Conservation (phyloP, 176 grass and related monocot species). For the Stipa capillata region DNA sequence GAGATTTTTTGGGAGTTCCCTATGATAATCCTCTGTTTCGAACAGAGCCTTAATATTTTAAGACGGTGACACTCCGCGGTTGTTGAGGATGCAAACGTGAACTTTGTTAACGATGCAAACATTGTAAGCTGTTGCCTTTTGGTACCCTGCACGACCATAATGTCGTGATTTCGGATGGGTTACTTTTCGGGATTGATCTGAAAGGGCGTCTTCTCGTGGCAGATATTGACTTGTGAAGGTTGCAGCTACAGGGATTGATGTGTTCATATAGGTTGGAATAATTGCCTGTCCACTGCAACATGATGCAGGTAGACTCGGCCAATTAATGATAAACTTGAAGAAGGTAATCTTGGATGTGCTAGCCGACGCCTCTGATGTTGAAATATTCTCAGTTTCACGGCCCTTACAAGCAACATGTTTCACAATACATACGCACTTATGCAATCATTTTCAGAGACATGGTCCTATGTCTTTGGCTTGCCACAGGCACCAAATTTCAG, state of each 20-base stretch:
- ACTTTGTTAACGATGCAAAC: neutral
- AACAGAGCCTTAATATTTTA: neutral
- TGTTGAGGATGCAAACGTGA: neutral
- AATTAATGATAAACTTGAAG: neutral
- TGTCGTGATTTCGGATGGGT: neutral
- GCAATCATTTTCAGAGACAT: constrained; percentile 10
- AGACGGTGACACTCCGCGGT: neutral
- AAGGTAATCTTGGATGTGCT: neutral
- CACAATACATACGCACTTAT: neutral
- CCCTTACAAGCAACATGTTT: constrained; percentile 14
- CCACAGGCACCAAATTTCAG: neutral
- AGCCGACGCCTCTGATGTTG: neutral
- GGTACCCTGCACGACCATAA: neutral
- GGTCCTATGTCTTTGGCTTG: neutral
- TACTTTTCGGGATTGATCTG: neutral
- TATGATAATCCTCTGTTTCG: neutral
- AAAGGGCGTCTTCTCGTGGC: neutral
- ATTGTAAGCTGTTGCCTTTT: neutral
- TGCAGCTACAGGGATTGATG: neutral
- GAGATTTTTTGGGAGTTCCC: neutral
- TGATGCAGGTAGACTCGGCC: constrained; percentile 12
- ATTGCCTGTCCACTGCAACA: constrained; percentile 11
- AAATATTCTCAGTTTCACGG: neutral
- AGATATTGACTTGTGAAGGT: neutral
- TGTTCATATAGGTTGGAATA: neutral